Evolutionary conservation across 2,329 filamentous ascomycete genomes (phyloP).

Genomic region (Thelonectria blattea): DNA sequence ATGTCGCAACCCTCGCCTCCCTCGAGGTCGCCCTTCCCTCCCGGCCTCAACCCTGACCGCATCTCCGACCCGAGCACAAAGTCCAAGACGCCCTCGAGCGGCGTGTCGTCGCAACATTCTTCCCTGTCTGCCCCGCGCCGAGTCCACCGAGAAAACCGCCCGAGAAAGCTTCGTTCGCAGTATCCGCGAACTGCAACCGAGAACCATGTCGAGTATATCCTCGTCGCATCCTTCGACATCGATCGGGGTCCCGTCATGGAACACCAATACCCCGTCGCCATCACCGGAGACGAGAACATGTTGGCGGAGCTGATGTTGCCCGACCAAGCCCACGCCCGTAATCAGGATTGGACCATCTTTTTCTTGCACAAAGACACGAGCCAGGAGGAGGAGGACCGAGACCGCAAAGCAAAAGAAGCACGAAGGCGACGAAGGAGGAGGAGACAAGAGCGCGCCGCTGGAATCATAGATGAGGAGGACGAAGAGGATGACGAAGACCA

Average conservation of each 20-base stretch:
- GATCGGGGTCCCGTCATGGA: conserved; percentile 97
- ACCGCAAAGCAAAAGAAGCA: conserved; percentile 63
- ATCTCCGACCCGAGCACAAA: conserved; percentile 65
- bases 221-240: conserved; percentile 97
- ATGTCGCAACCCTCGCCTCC: conserved; percentile 61
- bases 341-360: conserved; percentile 99
- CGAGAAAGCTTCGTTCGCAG: conserved; percentile 70
- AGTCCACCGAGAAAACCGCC: conserved; percentile 57
- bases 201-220: conserved; percentile 98
- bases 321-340: conserved; percentile 92
- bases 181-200: conserved; percentile 77
- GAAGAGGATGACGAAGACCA: conserved; percentile 51
- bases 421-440: conserved; percentile 58
- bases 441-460: conserved; percentile 57
- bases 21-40: conserved; percentile 61
- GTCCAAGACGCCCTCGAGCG: conserved; percentile 65
- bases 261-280: conserved; percentile 93
- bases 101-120: conserved; percentile 67
- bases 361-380: conserved; percentile 96
- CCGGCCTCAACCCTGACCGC: conserved; percentile 57
- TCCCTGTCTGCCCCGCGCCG: conserved; percentile 60
- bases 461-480: conserved; percentile 53
- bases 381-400: conserved; percentile 79
- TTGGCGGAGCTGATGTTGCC: conserved; percentile 97
- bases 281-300: conserved; percentile 98